Conservation (phyloP, 73 alveolate genomes). For the Symbiodinium natans region DNA sequence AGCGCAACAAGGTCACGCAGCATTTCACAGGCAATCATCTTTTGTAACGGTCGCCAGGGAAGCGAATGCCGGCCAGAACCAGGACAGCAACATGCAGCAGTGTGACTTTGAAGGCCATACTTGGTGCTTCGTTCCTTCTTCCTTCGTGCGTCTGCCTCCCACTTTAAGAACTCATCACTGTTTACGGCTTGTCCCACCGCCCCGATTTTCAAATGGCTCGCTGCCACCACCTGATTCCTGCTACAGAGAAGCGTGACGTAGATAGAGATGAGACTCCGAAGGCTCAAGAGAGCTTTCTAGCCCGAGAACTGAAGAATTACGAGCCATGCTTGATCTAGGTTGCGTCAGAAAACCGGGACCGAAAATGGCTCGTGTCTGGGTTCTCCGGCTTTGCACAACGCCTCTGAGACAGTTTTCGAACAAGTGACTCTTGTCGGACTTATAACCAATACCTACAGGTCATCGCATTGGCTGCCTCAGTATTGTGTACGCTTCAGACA, state of each 20-base stretch:
- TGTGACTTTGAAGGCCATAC: background rate
- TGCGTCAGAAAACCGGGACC: background rate
- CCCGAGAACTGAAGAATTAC: background rate
- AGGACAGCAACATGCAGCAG: background rate
- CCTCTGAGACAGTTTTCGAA: background rate
- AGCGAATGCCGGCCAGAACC: background rate
- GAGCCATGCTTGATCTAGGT: background rate
- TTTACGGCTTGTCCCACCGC: background rate
- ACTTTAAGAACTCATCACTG: too few species aligned
- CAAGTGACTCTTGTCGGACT: background rate
- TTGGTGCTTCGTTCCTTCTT: too few species aligned
- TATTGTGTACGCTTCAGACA: slow-evolving; percentile 12
- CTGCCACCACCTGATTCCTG: background rate
- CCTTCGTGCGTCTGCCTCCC: too few species aligned
- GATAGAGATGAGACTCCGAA: background rate
- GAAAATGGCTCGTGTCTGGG: background rate
- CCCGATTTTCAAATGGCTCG: background rate
- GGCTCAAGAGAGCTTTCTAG: background rate
- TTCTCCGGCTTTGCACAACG: background rate
- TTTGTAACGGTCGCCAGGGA: background rate
- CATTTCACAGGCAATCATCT: too few species aligned
- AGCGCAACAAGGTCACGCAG: too few species aligned
- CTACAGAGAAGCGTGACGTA: background rate
- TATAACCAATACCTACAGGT: background rate
- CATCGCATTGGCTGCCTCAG: slow-evolving; percentile 4